These are phyloP conservation scores for Isoetes engelmannii DNA, from an alignment of 83 land plant genomes.

Conservation along the genomic window DNA sequence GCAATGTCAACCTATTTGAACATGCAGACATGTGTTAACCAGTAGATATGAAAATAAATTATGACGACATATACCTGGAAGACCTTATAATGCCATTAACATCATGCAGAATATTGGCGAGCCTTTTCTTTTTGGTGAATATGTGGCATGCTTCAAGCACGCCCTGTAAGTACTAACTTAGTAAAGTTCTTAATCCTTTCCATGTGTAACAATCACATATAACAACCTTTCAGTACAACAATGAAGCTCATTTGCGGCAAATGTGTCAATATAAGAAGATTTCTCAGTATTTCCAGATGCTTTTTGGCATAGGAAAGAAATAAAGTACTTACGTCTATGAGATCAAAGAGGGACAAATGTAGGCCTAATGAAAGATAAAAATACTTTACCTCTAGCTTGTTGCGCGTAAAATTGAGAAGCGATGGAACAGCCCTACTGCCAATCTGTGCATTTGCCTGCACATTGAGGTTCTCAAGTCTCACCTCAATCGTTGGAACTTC, in stretches of 20 bases:
- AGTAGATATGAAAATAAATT: background rate
- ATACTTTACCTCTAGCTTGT: slow-evolving; percentile 32
- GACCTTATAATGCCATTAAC: background rate
- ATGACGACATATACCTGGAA: background rate
- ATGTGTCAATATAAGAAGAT: too few species aligned
- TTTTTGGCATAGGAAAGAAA: too few species aligned
- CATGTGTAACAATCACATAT: background rate
- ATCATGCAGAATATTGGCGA: background rate
- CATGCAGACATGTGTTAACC: background rate
- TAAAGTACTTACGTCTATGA: too few species aligned
- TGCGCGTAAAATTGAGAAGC: slow-evolving; percentile 34
- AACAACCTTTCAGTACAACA: too few species aligned
- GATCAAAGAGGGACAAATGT: too few species aligned
- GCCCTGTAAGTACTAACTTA: background rate
- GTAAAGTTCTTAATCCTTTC: background rate
- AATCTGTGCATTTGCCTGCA: slow-evolving; percentile 37
- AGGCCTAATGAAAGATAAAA: too few species aligned
- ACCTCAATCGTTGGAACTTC: slow-evolving; percentile 54
- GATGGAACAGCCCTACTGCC: slow-evolving; percentile 58
- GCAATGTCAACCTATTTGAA: background rate
- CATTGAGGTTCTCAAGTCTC: slow-evolving; percentile 37
- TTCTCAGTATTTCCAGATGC: too few species aligned
- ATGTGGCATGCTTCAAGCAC: background rate
- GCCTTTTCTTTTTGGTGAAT: background rate
- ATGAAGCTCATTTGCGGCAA: too few species aligned